Evolutionary conservation across 2,329 filamentous ascomycete genomes (phyloP).

Genomic region (Akanthomyces dipterigenus): DNA sequence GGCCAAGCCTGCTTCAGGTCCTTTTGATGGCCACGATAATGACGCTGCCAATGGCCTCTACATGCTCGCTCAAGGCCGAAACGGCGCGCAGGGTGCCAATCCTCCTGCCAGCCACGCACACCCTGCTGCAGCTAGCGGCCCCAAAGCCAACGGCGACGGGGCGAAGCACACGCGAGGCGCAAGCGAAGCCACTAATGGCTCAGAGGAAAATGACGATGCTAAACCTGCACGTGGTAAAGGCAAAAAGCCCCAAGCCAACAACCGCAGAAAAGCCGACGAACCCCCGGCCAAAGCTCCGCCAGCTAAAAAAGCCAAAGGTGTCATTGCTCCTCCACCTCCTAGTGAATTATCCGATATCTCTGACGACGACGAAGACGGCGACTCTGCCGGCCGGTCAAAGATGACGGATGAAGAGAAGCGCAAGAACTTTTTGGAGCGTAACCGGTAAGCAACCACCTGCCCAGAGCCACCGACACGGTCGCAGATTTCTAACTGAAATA

Average conservation of each 20-base stretch:
- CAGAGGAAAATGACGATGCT: conserved; percentile 65
- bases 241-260: conserved; percentile 60
- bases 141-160: conserved; percentile 39
- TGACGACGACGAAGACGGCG: conserved; percentile 49
- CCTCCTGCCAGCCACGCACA: conserved; percentile 43
- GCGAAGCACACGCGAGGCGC: conserved; percentile 44
- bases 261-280: conserved; percentile 73
- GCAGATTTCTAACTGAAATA: conserved; percentile 33
- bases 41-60: conserved; percentile 93
- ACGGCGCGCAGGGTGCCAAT: conserved; percentile 42
- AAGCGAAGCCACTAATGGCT: conserved; percentile 64
- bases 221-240: conserved; percentile 61
- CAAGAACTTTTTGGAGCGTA: conserved; percentile 94
- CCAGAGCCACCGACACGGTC: neutral
- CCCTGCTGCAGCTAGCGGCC: conserved; percentile 31
- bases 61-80: conserved; percentile 75
- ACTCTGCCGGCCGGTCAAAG: conserved; percentile 59
- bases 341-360: conserved; percentile 32
- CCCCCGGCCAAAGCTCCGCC: conserved; percentile 53
- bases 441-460: conserved; percentile 58
- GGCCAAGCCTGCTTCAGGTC: conserved; percentile 48
- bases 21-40: conserved; percentile 84
- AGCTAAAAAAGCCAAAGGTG: conserved; percentile 62
- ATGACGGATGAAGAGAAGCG: conserved; percentile 99
- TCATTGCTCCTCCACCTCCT: conserved; percentile 12